A percentile compares a stretch with the other conserved stretches of the same genome.
These are phyloP conservation scores for Daldinia loculata DNA, from an alignment of 495 filamentous ascomycete genomes.

Conservation along the genomic window DNA sequence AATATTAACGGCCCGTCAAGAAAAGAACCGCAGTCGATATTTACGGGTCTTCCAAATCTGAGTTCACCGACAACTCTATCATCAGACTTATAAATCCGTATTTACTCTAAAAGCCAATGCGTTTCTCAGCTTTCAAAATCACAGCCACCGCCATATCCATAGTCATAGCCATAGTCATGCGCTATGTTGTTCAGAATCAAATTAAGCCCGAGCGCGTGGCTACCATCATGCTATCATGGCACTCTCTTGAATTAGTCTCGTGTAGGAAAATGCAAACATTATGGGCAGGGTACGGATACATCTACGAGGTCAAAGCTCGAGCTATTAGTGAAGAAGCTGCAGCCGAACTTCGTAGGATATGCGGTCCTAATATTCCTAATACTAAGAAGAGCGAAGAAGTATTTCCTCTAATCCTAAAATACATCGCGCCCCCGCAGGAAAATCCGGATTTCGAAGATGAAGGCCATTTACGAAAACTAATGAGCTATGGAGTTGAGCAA, in stretches of 20 bases:
- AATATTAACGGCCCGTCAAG: not conserved
- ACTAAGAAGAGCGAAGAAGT: not conserved
- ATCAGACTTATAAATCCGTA: not conserved
- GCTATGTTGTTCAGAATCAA: not conserved
- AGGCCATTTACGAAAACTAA: not conserved
- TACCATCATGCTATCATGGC: conserved; percentile 41
- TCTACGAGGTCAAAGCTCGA: conserved; percentile 50
- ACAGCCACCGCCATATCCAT: too few relatives aligned
- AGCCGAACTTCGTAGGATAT: not conserved
- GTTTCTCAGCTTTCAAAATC: not conserved
- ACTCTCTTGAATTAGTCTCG: conserved; percentile 44
- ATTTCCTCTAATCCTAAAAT: not conserved
- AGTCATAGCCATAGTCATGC: not conserved
- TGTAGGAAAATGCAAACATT: conserved; percentile 46
- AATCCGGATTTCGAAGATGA: not conserved
- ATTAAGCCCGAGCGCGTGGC: conserved; percentile 35
- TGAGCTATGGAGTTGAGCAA: not conserved
- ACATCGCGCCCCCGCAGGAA: not conserved
- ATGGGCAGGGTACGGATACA: conserved; percentile 58
- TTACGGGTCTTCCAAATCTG: not conserved
- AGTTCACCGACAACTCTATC: conserved; percentile 3
- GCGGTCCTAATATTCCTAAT: not conserved
- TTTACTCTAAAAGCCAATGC: not conserved
- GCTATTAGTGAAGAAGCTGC: conserved; percentile 19
- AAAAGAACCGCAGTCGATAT: not conserved